These are phyloP conservation scores for Psilocybe sp. DNA, from an alignment of 768 basidiomycete species.

Conservation along the genomic window DNA sequence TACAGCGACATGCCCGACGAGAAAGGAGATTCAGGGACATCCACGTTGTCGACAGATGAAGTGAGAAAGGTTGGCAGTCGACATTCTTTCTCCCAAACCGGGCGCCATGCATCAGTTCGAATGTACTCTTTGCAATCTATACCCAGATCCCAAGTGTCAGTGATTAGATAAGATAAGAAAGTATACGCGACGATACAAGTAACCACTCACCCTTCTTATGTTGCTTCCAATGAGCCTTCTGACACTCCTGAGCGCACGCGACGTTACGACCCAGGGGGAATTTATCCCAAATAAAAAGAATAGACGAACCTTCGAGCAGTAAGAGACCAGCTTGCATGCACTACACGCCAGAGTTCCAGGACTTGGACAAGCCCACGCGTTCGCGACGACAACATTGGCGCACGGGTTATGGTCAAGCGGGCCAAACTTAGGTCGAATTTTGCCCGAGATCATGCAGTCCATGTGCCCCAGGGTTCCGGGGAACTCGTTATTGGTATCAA, in stretches of 20 bases:
- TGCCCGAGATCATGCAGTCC: no score
- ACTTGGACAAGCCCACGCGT: slow-evolving; percentile 22
- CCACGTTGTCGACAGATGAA: no score
- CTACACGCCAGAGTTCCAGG: slow-evolving; percentile 26
- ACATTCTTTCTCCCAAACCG: no score
- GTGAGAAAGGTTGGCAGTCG: no score
- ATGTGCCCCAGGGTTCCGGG: no score
- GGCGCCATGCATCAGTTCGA: no score
- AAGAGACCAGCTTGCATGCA: slow-evolving; percentile 37
- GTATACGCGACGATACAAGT: no score
- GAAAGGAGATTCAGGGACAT: no score
- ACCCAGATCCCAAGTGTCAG: neutral
- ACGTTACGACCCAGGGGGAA: neutral
- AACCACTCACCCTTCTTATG: slow-evolving; percentile 34
- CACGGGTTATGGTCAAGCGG: slow-evolving; percentile 26
- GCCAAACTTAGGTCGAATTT: no score
- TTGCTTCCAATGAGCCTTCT: slow-evolving; percentile 34
- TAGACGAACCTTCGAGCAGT: slow-evolving; percentile 37
- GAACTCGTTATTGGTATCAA: no score
- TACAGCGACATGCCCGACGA: neutral
- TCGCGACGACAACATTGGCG: slow-evolving; percentile 27
- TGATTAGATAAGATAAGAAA: neutral
- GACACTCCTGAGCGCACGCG: slow-evolving; percentile 32
- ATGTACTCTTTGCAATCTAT: neutral
- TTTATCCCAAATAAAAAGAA: no score